Evolutionary conservation across 768 basidiomycete genomes (phyloP).

Genomic region (Pisolithus tinctorius): DNA sequence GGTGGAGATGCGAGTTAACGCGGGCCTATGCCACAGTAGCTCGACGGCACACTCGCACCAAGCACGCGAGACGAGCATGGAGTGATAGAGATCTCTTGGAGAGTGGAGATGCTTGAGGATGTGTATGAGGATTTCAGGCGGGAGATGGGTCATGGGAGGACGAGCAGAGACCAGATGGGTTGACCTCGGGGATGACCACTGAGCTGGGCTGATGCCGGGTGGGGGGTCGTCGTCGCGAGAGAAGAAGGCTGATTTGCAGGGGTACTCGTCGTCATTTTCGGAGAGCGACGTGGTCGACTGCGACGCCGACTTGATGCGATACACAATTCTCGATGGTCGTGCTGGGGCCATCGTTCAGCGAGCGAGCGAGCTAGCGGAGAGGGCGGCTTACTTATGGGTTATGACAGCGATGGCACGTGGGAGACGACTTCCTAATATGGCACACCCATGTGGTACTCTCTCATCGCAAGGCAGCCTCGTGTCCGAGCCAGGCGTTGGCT

Average conservation of each 20-base stretch:
- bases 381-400: too few relatives aligned
- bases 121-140: conserved; percentile 89
- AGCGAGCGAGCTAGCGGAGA: too few relatives aligned
- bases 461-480: background rate
- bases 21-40: conserved; percentile 89
- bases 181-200: conserved; percentile 41
- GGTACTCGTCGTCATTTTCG: conserved; percentile 65
- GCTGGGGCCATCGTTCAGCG: conserved; percentile 12
- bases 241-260: conserved; percentile 40
- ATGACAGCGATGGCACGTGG: background rate
- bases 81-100: conserved; percentile 63
- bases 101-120: conserved; percentile 81
- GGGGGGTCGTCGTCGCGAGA: conserved; percentile 31
- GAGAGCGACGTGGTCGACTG: conserved; percentile 77
- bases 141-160: conserved; percentile 63
- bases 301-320: conserved; percentile 40
- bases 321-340: conserved; percentile 29
- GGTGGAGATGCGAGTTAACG: conserved; percentile 59
- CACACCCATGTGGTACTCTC: background rate
- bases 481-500: background rate
- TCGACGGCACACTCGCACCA: conserved; percentile 98
- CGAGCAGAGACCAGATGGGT: conserved; percentile 30
- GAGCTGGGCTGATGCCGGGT: conserved; percentile 49
- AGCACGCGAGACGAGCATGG: conserved; percentile 75
- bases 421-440: conserved; percentile 1